Percentiles rank a stretch among this genome's conserved stretches.
These are phyloP conservation scores for Fusarium denticulatum DNA, from an alignment of 2,329 filamentous ascomycete species.

Conservation along the genomic window DNA sequence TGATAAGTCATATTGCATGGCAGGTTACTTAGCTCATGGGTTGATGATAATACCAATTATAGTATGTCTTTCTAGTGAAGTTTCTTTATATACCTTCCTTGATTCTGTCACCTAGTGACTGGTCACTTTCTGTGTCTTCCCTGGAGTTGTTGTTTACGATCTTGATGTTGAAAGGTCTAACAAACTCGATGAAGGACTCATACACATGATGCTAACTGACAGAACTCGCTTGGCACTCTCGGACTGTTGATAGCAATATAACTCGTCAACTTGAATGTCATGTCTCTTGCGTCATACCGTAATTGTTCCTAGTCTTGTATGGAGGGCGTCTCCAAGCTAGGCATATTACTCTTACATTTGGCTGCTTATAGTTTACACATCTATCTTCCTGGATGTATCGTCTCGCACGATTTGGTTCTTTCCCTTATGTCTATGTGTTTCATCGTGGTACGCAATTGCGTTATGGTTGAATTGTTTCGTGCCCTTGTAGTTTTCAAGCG, in stretches of 20 bases:
- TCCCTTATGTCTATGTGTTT: not conserved
- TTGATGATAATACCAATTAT: not conserved
- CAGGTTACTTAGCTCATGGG: not conserved
- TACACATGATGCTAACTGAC: not conserved
- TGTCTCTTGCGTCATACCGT: not conserved
- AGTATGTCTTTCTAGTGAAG: not conserved
- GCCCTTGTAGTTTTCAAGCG: not conserved
- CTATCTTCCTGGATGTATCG: not conserved
- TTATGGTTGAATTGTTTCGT: not conserved
- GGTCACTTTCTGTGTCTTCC: not conserved
- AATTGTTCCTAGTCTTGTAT: not conserved
- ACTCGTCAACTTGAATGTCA: not conserved
- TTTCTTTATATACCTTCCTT: not conserved
- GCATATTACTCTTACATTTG: not conserved
- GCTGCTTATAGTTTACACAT: not conserved
- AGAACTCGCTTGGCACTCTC: not conserved
- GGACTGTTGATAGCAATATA: not conserved
- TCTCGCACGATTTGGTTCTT: too few species aligned
- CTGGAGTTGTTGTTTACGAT: not conserved
- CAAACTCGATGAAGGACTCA: not conserved
- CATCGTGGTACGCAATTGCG: too few species aligned
- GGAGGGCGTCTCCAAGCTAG: too few species aligned
- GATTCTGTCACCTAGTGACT: not conserved
- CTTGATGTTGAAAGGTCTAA: not conserved
- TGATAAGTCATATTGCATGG: not conserved